Conservation (phyloP, 805 yeast species). For the Yueomyces sp. region DNA sequence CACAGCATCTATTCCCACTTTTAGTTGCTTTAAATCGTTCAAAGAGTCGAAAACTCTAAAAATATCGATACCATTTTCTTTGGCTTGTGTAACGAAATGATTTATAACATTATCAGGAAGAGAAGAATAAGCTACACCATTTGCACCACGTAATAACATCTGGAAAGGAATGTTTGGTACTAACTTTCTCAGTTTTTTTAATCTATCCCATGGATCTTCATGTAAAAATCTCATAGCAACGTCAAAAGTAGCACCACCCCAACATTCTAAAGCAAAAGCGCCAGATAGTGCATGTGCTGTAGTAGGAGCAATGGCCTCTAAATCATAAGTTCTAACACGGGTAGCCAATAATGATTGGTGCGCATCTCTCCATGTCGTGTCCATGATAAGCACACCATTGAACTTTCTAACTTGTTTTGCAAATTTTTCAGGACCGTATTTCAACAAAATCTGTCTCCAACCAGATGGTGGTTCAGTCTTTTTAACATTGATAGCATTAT, state of each 20-base stretch:
- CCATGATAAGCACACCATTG: constrained; percentile 84
- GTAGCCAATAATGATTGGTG: constrained; percentile 97
- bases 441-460: constrained; percentile 78
- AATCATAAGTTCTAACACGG: constrained; percentile 86
- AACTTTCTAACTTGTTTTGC: constrained; percentile 72
- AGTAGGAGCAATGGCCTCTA: constrained; percentile 79
- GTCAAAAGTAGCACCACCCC: constrained; percentile 99
- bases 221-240: constrained; percentile 94
- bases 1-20: constrained; percentile 94
- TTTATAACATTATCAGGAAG: constrained; percentile 96
- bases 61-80: constrained; percentile 87
- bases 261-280: constrained; percentile 94
- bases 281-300: constrained; percentile 82
- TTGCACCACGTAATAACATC: constrained; percentile 96
- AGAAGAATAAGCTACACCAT: constrained; percentile 95
- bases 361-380: constrained; percentile 99
- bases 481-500: constrained; percentile 48
- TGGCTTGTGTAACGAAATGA: constrained; percentile 87
- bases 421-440: constrained; percentile 76
- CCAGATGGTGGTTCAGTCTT: constrained; percentile 51
- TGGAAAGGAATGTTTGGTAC: constrained; percentile 98
- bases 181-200: constrained; percentile 67
- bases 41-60: constrained; percentile 95
- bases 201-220: constrained; percentile 97
- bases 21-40: constrained; percentile 87